Base-by-base conservation (phyloP, 164 flowering plant genomes). In the Tetracentron sinense region DNA sequence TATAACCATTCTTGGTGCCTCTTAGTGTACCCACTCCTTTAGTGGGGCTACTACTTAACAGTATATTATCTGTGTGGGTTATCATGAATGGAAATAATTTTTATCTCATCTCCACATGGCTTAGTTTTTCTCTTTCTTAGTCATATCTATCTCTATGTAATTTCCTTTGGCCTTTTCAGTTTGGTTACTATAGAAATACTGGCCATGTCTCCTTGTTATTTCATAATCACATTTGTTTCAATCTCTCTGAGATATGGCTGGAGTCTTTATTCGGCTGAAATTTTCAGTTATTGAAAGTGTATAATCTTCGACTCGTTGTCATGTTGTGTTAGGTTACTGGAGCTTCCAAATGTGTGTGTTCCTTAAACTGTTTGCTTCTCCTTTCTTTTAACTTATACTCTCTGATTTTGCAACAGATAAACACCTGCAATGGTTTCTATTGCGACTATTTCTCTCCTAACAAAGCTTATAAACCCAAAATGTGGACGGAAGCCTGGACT, bases 401-500 rank as follows among this genome's bases (percentile, higher is more conserved):
- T 0, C 63, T 54, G 44, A 66, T 47, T 38, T 58, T 67, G 42
- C 15, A 46, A 68, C 82, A 95, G 99, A 95, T 95, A 30, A 95
- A 92, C 54, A 65, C 96, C 16, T 95, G 99, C 86, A 95, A 95
- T 80, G 99, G 96, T 29, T 95, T 92, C 78, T 95, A 95, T 71
- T 92, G 98, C 59, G 97, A 95, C 47, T 84, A 88, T 75, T 95
- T 95, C 83, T 75, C 97, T 54, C 98, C 99, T 19, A 95, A 95
- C 80, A 88, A 90, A 75, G 78, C 79, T 30, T 87, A 85, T 67
- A 95, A 95, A 60, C 98, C 99, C 28, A 95, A 90, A 78, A 85
- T 92, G 86, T 95, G 99, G 99, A 95, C 99, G 7, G 99, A 95
- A 83, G 88, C 85, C 49, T 92, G 99, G 99, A 90, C 96, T 66